phyloP scores from a whole-genome alignment of 2,329 filamentous ascomycete species.

The Ilyonectria sp. region DNA sequence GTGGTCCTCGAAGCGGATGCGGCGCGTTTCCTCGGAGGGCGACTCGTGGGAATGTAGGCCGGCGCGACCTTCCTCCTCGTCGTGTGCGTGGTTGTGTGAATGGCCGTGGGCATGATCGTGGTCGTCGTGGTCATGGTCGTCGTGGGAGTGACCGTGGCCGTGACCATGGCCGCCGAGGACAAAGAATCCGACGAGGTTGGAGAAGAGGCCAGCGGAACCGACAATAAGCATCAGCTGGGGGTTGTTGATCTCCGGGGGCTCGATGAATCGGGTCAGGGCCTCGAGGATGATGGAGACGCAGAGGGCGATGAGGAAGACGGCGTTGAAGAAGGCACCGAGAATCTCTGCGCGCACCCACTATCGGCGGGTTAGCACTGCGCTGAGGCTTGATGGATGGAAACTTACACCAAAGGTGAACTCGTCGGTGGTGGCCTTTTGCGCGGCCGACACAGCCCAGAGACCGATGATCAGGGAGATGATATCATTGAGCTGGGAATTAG shows the following conservation, averaged over 20 bases:
- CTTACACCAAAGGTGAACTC: slow-evolving; percentile 95
- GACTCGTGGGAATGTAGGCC: slow-evolving; percentile 56
- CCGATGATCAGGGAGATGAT: slow-evolving; percentile 94
- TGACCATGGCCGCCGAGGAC: slow-evolving; percentile 96
- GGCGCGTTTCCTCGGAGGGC: slow-evolving; percentile 66
- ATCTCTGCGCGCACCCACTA: slow-evolving; percentile 98
- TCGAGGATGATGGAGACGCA: slow-evolving; percentile 98
- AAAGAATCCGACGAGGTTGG: slow-evolving; percentile 90
- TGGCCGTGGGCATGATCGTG: slow-evolving; percentile 57
- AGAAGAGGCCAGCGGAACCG: slow-evolving; percentile 86
- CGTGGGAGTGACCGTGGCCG: slow-evolving; percentile 76
- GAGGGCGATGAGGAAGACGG: slow-evolving; percentile 95
- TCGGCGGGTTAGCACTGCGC: slow-evolving; percentile 41
- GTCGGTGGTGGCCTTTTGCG: slow-evolving; percentile 87
- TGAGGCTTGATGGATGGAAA: slow-evolving; percentile 36
- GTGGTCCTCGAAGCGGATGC: slow-evolving; percentile 58
- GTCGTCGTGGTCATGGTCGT: slow-evolving; percentile 62
- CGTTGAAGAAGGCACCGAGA: slow-evolving; percentile 95
- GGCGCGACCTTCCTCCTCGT: slow-evolving; percentile 68
- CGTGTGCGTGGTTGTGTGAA: slow-evolving; percentile 53
- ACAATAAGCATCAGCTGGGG: slow-evolving; percentile 92
- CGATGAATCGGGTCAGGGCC: slow-evolving; percentile 91
- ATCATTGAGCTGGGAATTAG: slow-evolving; percentile 82
- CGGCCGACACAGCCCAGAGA: slow-evolving; percentile 93
- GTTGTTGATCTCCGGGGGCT: slow-evolving; percentile 89